A percentile compares a stretch with the other conserved stretches of the same genome.
phyloP scores from a whole-genome alignment of 352 stramenopile species.

The Peronospora belbahrii region DNA sequence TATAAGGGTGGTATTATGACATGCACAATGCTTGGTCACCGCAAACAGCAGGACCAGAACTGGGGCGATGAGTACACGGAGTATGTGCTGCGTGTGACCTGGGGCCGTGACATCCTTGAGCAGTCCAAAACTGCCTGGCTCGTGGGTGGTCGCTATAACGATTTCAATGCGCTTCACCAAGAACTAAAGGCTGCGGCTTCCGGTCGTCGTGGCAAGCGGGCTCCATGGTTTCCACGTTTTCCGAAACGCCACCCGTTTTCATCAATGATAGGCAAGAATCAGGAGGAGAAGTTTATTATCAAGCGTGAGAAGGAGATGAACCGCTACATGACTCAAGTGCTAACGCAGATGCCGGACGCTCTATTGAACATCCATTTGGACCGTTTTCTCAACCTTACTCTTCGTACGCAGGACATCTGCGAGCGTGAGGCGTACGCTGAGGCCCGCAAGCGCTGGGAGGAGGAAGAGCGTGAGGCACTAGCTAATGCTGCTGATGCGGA shows the following conservation, averaged over 20 bases:
- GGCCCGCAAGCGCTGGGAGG: slow-evolving; percentile 80
- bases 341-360: slow-evolving; percentile 86
- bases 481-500: slow-evolving; percentile 79
- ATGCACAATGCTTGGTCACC: slow-evolving; percentile 83
- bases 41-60: slow-evolving; percentile 86
- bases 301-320: slow-evolving; percentile 88
- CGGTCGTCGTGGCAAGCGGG: slow-evolving; percentile 75
- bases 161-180: slow-evolving; percentile 86
- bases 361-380: slow-evolving; percentile 86
- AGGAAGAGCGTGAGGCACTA: slow-evolving; percentile 81
- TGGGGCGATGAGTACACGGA: slow-evolving; percentile 88
- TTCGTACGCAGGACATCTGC: slow-evolving; percentile 81
- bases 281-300: slow-evolving; percentile 88
- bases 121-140: slow-evolving; percentile 87
- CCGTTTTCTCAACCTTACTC: slow-evolving; percentile 83
- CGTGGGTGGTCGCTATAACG: slow-evolving; percentile 83
- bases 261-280: slow-evolving; percentile 88
- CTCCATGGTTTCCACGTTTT: slow-evolving; percentile 86
- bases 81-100: slow-evolving; percentile 83
- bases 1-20: slow-evolving; percentile 88
- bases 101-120: slow-evolving; percentile 82
- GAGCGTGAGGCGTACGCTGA: slow-evolving; percentile 85
- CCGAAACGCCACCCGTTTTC: slow-evolving; percentile 87
- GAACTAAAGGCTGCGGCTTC: slow-evolving; percentile 83
- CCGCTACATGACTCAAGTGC: slow-evolving; percentile 87